A percentile compares a stretch with the other conserved stretches of the same genome.
Evolutionary conservation across 768 basidiomycete species (phyloP).

Genomic region (Leucosporidium yakuticum): DNA sequence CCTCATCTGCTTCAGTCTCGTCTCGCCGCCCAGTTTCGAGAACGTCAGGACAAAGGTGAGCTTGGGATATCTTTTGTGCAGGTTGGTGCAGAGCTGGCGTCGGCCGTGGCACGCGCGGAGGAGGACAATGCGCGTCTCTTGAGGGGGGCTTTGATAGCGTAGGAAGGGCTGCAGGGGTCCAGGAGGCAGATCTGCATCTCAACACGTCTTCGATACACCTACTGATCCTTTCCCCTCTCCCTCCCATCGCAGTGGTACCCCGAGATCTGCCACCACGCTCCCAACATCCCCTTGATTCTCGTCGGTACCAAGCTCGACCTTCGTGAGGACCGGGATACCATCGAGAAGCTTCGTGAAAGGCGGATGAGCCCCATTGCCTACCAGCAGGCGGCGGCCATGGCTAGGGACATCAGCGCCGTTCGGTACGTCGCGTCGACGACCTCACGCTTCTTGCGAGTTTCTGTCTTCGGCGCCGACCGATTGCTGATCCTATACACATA

Average conservation of each 20-base stretch:
- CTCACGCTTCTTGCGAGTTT: not conserved
- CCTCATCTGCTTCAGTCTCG: slow-evolving; percentile 97
- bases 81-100: not conserved
- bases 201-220: not conserved
- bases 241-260: slow-evolving; percentile 69
- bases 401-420: slow-evolving; percentile 88
- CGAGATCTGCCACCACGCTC: slow-evolving; percentile 95
- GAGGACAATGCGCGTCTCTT: not conserved
- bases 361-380: slow-evolving; percentile 95
- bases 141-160: not conserved
- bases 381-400: slow-evolving; percentile 81
- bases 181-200: not conserved
- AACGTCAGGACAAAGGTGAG: slow-evolving; percentile 95
- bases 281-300: slow-evolving; percentile 82
- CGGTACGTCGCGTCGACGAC: slow-evolving; percentile 47
- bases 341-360: slow-evolving; percentile 90
- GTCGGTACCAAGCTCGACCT: slow-evolving; percentile 97
- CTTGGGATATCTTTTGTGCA: slow-evolving; percentile 11
- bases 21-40: slow-evolving; percentile 95
- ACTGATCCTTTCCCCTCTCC: slow-evolving; percentile 9
- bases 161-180: not conserved
- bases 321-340: slow-evolving; percentile 86
- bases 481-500: not conserved
- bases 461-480: not conserved
- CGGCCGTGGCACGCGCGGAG: not conserved